Evolutionary conservation across 176 grass and related monocot species (phyloP).

Genomic region (Paspalum notatum): DNA sequence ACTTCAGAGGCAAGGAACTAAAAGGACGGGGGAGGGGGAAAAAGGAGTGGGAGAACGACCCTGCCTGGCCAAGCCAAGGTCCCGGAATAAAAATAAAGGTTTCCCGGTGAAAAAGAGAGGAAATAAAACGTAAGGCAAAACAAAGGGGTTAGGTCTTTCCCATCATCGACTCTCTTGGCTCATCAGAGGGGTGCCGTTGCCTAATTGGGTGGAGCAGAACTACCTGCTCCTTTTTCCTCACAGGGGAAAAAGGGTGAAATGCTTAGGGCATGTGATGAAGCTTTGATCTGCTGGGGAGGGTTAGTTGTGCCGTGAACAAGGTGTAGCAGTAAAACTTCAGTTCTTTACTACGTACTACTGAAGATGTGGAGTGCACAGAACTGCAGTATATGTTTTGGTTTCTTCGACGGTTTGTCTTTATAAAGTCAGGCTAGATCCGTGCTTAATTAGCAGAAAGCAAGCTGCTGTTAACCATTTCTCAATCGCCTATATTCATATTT

Average conservation of each 20-base stretch:
- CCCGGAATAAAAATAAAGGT: slow-evolving; percentile 13
- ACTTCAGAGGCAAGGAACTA: slow-evolving; percentile 50
- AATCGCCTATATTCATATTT: too few relatives aligned
- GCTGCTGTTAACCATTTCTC: not conserved
- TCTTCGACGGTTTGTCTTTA: too few relatives aligned
- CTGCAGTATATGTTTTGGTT: not conserved
- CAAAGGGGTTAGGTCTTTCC: slow-evolving; percentile 29
- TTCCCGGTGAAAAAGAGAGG: not conserved
- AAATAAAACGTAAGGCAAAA: not conserved
- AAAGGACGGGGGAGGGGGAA: too few relatives aligned
- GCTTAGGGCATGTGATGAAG: not conserved
- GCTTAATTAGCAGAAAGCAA: too few relatives aligned
- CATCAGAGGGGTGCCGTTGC: not conserved
- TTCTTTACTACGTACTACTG: not conserved
- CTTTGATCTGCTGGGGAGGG: not conserved
- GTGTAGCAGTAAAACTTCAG: not conserved
- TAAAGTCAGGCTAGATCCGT: too few relatives aligned
- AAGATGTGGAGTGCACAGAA: not conserved
- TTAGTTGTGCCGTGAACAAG: not conserved
- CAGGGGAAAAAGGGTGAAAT: not conserved
- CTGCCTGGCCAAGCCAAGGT: not conserved
- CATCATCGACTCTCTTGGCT: not conserved
- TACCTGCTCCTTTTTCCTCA: not conserved
- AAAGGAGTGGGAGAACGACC: not conserved
- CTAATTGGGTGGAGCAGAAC: not conserved